A percentile compares a stretch with the other conserved stretches of the same genome.
phyloP scores from a whole-genome alignment of 805 yeast genomes.

The Sporopachydermia quercuum region DNA sequence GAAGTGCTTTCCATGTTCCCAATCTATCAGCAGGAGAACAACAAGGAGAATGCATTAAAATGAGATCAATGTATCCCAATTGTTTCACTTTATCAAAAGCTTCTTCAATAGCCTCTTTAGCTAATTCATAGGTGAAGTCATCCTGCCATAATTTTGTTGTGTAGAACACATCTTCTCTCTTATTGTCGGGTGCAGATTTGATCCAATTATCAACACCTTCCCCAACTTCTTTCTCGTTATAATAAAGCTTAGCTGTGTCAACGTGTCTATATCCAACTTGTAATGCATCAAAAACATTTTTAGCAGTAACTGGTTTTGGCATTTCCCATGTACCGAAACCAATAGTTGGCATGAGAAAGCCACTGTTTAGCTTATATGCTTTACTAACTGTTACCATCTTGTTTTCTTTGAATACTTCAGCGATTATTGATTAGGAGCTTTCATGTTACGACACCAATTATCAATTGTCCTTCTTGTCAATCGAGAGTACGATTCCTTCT shows the following conservation, averaged over 20 bases:
- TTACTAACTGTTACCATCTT: constrained; percentile 3
- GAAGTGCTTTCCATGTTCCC: constrained; percentile 39
- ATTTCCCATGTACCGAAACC: constrained; percentile 37
- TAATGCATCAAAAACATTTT: constrained; percentile 38
- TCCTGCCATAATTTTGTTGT: constrained; percentile 66
- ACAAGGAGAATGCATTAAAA: constrained; percentile 44
- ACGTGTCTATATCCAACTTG: constrained; percentile 57
- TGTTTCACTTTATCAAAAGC: constrained; percentile 37
- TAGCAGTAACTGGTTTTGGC: constrained; percentile 18
- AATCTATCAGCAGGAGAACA: constrained; percentile 19
- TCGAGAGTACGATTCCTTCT: too few relatives aligned
- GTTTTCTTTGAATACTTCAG: too few relatives aligned
- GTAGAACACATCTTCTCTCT: constrained; percentile 39
- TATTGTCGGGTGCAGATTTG: constrained; percentile 26
- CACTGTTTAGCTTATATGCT: constrained; percentile 17
- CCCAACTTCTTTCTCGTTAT: constrained; percentile 47
- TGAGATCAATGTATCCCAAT: constrained; percentile 56
- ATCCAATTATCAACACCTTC: constrained; percentile 42
- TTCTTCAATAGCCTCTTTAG: constrained; percentile 41
- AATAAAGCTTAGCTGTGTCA: constrained; percentile 58
- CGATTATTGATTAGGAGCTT: too few relatives aligned
- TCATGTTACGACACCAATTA: too few relatives aligned
- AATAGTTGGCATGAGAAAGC: constrained; percentile 26
- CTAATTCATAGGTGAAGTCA: constrained; percentile 41
- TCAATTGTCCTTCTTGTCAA: too few relatives aligned